Evolutionary conservation across 1,284 basidiomycete genomes (phyloP), one percentile per base, ranked within the genome.

Genomic region (Leccinum subatratum): DNA sequence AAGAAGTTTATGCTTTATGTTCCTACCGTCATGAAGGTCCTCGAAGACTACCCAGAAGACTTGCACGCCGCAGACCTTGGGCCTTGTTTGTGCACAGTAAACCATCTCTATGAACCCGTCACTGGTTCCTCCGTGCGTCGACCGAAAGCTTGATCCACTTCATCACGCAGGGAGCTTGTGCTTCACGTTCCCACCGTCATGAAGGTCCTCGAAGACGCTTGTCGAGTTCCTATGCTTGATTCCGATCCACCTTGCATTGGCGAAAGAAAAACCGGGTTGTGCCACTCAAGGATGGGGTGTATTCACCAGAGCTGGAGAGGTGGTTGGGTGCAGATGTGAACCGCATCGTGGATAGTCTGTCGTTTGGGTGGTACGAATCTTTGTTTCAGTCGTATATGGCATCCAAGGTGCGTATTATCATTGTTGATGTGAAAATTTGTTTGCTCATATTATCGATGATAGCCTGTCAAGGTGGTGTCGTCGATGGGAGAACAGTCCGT

Each of bases 401-500:
- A 0, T 77, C 78, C 28, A 88, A 84, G 79, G 86, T 83, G 57
- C 20, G 76, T 63, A 14, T 54, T 0, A 6, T 39, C 16, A 4
- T 11, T 4, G 1, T 34, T 20, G 0, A 1, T 20, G 7, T 3
- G 2, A 9, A 3, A 6, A 1, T 3, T 11, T 3, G 1, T 11
- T 57, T 45, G 25, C 61, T 72, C 11, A 66, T 14, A 3, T 1
- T 58, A 0, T 3, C 32, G n/a, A 42, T 25, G 28, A 32, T 66
- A 87, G 86, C 85, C 85, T 1, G 86, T 88, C 9, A 83, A 80
- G 68, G 86, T 88, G 1, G 85, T 88, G 0, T 86, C 86, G 0
- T 88, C 87, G 0, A 87, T 88, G 87, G 87, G 86, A 75, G 86
- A 88, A 71, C 87, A 88, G 70, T 87, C 85, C 0, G 87, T 89